Percentiles rank a stretch among this genome's conserved stretches.
Evolutionary conservation across 768 basidiomycete species (phyloP).

Genomic region (Trametes maxima): DNA sequence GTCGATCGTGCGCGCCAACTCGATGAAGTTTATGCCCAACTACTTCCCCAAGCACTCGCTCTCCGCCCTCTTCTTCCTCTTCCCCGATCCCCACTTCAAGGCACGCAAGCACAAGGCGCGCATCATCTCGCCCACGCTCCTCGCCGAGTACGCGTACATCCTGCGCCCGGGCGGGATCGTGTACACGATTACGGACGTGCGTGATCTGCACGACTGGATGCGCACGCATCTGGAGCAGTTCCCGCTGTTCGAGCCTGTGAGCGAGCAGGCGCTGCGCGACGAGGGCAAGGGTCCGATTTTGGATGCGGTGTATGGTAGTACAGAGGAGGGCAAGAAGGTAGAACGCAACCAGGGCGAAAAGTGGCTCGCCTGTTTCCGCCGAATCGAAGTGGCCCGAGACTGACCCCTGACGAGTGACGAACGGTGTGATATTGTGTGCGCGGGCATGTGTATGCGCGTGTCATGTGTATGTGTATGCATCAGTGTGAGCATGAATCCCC

Average conservation of each 20-base stretch:
- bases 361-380: conserved; percentile 88
- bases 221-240: conserved; percentile 82
- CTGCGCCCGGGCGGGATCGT: conserved; percentile 92
- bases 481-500: not conserved
- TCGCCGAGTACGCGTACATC: conserved; percentile 96
- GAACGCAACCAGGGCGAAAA: conserved; percentile 89
- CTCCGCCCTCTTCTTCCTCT: conserved; percentile 94
- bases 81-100: conserved; percentile 99
- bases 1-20: conserved; percentile 92
- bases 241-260: conserved; percentile 82
- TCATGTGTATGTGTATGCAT: not conserved
- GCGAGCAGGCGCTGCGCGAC: conserved; percentile 71
- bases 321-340: conserved; percentile 98
- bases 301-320: conserved; percentile 81
- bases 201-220: conserved; percentile 96
- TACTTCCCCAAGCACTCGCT: conserved; percentile 92
- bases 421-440: not conserved
- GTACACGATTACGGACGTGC: conserved; percentile 97
- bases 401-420: not conserved
- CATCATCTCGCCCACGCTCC: conserved; percentile 95
- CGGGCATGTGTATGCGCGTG: not conserved
- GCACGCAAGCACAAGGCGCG: conserved; percentile 97
- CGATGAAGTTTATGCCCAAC: conserved; percentile 98
- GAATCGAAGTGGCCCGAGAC: conserved; percentile 44
- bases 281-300: conserved; percentile 77